A percentile compares a stretch with the other conserved stretches of the same genome.
Evolutionary conservation across 2,329 filamentous ascomycete species (phyloP).

Genomic region (Nigrograna mackinnonii): DNA sequence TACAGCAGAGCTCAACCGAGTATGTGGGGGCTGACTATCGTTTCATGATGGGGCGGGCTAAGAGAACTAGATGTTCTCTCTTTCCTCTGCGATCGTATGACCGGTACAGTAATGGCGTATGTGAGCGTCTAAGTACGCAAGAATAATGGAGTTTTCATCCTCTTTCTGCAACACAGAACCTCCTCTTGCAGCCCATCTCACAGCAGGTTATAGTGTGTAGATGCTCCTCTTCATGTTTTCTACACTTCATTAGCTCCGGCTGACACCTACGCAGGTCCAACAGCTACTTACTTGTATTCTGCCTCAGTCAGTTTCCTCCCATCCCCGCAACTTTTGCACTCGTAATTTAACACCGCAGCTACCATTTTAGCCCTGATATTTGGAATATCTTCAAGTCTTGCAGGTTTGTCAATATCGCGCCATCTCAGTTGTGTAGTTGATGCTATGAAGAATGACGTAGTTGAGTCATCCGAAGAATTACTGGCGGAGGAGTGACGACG

Average conservation of each 20-base stretch:
- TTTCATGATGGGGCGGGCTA: not conserved
- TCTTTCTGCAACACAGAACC: slow-evolving; percentile 24
- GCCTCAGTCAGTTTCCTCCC: slow-evolving; percentile 25
- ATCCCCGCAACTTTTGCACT: slow-evolving; percentile 24
- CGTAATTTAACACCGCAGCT: slow-evolving; percentile 15
- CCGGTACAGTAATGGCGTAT: not conserved
- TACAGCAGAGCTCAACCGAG: not conserved
- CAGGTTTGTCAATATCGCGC: slow-evolving; percentile 13
- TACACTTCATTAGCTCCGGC: not conserved
- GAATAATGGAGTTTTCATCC: not conserved
- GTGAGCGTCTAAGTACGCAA: not conserved
- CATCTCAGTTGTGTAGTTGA: slow-evolving; percentile 31
- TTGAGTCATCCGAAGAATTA: slow-evolving; percentile 1
- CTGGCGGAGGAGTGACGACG: not conserved
- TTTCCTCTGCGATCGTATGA: not conserved
- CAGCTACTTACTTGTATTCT: slow-evolving; percentile 13
- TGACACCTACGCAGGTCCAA: not conserved
- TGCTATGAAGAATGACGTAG: slow-evolving; percentile 20
- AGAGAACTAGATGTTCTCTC: not conserved
- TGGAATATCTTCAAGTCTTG: slow-evolving; percentile 15
- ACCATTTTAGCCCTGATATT: slow-evolving; percentile 12
- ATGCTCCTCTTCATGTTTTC: slow-evolving; percentile 27
- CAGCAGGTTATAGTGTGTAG: slow-evolving; percentile 21
- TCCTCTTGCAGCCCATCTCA: slow-evolving; percentile 18
- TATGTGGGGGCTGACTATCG: not conserved